Percentiles rank a stretch among this genome's conserved stretches.
Conservation (phyloP, 176 grass and related monocot genomes). For the Triticum urartu region DNA sequence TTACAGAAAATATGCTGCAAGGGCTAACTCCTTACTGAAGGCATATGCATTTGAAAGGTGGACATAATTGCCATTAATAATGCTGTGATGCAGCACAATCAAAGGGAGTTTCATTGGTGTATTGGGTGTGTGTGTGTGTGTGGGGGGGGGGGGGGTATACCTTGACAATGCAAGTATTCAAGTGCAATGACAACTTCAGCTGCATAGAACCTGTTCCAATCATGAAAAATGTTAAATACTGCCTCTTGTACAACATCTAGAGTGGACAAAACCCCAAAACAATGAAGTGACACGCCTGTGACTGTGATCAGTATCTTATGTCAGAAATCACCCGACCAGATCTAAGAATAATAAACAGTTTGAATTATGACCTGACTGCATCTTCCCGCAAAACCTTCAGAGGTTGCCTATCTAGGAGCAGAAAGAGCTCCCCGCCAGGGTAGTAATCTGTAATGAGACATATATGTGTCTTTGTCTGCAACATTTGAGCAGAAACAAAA, state of each 20-base stretch:
- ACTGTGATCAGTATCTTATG: background rate
- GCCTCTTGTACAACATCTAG: background rate
- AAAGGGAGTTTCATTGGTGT: background rate
- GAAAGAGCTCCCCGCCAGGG: slow-evolving; percentile 88
- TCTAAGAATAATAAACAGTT: slow-evolving; percentile 1
- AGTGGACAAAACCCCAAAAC: background rate
- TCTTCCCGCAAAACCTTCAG: slow-evolving; percentile 80
- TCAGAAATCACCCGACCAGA: background rate
- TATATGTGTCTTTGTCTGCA: slow-evolving; percentile 88
- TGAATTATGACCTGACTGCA: slow-evolving; percentile 71
- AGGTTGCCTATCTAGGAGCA: slow-evolving; percentile 84
- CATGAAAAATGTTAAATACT: slow-evolving; percentile 19
- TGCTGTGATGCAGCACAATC: background rate
- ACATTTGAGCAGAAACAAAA: slow-evolving; percentile 26
- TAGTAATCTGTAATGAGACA: slow-evolving; percentile 90
- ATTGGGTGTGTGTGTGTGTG: no score
- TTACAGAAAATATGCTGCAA: background rate
- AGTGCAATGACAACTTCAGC: slow-evolving; percentile 88
- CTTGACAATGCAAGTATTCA: slow-evolving; percentile 97
- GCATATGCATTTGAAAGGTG: background rate
- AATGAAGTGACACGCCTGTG: background rate
- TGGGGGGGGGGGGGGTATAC: slow-evolving; percentile 17
- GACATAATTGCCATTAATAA: background rate
- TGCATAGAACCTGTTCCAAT: slow-evolving; percentile 72
- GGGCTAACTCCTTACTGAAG: background rate